These are phyloP conservation scores for Pichia sp. DNA, from an alignment of 1,139 yeast genomes.

Conservation along the genomic window DNA sequence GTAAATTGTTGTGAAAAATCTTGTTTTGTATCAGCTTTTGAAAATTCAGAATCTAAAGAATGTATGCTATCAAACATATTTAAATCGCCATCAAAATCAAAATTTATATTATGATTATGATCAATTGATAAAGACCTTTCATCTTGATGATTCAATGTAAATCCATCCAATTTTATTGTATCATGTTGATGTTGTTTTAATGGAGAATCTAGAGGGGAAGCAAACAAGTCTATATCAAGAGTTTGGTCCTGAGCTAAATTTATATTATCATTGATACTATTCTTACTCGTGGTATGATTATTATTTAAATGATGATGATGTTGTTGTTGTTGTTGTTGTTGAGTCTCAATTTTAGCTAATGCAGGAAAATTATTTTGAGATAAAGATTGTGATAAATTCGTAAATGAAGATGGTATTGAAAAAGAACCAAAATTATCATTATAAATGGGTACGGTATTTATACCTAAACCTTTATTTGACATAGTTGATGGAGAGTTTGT, in stretches of 20 bases:
- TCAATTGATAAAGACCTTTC: conserved; percentile 9
- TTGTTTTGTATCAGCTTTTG: not conserved
- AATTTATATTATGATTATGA: conserved; percentile 10
- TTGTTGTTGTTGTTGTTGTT: not conserved
- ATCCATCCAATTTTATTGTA: not conserved
- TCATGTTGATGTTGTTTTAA: not conserved
- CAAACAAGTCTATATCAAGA: not conserved
- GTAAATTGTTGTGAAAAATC: not conserved
- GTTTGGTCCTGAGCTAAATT: not conserved
- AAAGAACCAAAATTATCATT: conserved; percentile 17
- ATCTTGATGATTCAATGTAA: not conserved
- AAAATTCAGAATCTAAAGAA: not conserved
- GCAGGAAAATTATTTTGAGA: not conserved
- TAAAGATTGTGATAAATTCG: conserved; percentile 7
- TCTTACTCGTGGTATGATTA: no score
- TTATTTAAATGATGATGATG: no score
- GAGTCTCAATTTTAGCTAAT: not conserved
- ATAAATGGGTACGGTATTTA: conserved; percentile 19
- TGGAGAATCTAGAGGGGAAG: conserved; percentile 15
- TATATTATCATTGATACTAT: not conserved
- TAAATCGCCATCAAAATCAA: conserved; percentile 26
- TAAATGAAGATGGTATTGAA: conserved; percentile 19
- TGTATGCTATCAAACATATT: conserved; percentile 21
- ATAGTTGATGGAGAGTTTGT: conserved; percentile 14
- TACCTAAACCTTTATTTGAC: conserved; percentile 8